A percentile compares a stretch with the other conserved stretches of the same genome.
These are phyloP conservation scores for Zasmidium cellare DNA, from an alignment of 2,329 filamentous ascomycete species.

Conservation along the genomic window DNA sequence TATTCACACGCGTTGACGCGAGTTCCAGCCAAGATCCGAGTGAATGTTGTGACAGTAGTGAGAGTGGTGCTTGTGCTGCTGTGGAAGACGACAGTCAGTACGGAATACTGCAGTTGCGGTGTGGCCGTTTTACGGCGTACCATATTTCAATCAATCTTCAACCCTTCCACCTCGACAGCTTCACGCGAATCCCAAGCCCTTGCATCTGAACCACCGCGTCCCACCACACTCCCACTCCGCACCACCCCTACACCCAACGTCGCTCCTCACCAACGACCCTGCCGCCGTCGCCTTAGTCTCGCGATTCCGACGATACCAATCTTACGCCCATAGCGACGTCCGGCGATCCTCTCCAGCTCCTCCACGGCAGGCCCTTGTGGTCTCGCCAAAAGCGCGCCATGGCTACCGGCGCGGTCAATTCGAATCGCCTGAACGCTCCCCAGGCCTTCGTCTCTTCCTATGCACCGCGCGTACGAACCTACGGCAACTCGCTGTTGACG, in stretches of 20 bases:
- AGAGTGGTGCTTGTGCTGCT: no score
- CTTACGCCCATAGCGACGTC: neutral
- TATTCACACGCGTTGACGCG: no score
- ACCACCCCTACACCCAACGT: neutral
- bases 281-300: conserved; percentile 5
- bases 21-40: no score
- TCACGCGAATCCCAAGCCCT: conserved; percentile 1
- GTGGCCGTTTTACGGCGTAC: no score
- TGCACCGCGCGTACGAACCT: conserved; percentile 83
- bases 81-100: no score
- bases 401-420: conserved; percentile 27
- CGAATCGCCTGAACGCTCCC: conserved; percentile 55
- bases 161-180: no score
- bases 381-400: conserved; percentile 15
- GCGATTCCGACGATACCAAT: conserved; percentile 27
- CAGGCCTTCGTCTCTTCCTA: conserved; percentile 91
- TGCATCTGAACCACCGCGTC: conserved; percentile 4
- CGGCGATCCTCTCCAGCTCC: neutral
- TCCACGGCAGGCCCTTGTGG: conserved; percentile 13
- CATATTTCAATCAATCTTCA: no score
- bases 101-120: no score
- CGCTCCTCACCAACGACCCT: neutral
- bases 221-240: no score
- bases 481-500: conserved; percentile 87
- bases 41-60: no score